Evolutionary conservation across 2,329 filamentous ascomycete species (phyloP), one percentile per base, ranked within the genome.

Genomic region (Colletotrichum salicis): DNA sequence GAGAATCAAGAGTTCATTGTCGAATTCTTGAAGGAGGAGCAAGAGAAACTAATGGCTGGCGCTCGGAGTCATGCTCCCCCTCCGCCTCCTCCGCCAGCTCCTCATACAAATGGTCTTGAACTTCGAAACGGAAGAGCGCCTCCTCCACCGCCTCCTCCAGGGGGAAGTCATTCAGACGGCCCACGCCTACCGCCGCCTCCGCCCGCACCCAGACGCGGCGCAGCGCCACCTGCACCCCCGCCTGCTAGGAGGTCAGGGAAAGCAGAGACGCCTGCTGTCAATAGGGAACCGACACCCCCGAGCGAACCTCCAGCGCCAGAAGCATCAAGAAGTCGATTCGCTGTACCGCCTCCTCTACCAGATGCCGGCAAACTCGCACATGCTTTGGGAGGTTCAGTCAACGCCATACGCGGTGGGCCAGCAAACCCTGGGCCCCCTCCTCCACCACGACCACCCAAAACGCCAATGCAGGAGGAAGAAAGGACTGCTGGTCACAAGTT

Each of bases 341-440:
- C 68, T 22, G 73, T 74, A 10, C 96, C 96, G 57, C 96, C 96
- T 41, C 94, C 96, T 2, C 83, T 98, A 71, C 90, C 94, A 67
- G 95, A 97, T 80, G 96, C 96, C 70, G 96, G 96, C 48, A 97
- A 94, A 82, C 96, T 90, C 79, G 94, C 93, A 4, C 87, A 91
- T 82, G 85, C 78, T 81, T 54, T 84, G 75, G 78, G 82, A 79
- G 15, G 78, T 76, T 67, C 86, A 7, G 60, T 72, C 85, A 11
- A 85, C 85, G 60, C 66, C 27, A 60, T 73, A 27, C 70, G 70
- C 10, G 70, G 70, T 10, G 70, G 70, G 29, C 59, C 59, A 11
- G 65, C 67, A 52, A 74, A 71, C 51, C 85, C 90, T 35, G 91
- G 88, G 1, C 92, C 92, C 33, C 89, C 91, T 29, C 91, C 92